Evolutionary conservation across 495 filamentous ascomycete genomes (phyloP), one percentile per base, ranked within the genome.

Genomic region (Neurospora sublineolata): DNA sequence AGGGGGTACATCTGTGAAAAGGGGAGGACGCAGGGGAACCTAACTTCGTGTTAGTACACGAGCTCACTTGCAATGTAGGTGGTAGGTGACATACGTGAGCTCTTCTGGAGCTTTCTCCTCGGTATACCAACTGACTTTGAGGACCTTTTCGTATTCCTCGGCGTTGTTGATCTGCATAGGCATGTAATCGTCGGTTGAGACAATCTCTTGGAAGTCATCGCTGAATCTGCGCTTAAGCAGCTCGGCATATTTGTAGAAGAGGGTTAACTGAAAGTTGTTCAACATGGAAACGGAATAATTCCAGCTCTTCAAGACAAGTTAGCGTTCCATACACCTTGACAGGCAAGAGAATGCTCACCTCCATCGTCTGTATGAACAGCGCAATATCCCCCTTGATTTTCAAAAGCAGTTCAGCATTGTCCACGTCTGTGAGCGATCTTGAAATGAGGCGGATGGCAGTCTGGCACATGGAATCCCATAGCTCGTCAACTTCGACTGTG

Each of bases 1-100:
- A 97, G 85, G 5, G 94, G 94, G 79, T 98, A 99, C 95, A 99
- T 98, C 72, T 97, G 94, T 42, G 94, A 97, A 79, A 99, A 99
- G 14, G 95, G 95, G 16, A 99, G 83, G 69, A 97, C 91, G 78
- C 90, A 94, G 4, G 95, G 96, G 77, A 94, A 97, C 3, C 93
- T 94, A 72, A 2, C 46, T 14, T 69, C 33, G 14, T 36, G 70
- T 77, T 58, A 77, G 73, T 27, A 46, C 3, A 37, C 38, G 23
- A 44, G 30, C 2, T 36, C 52, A 64, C 2, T 33, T 39, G 9
- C 11, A 38, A 0, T 11, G n/a, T 9, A 14, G 38, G n/a, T 37
- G 36, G 38, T 14, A 64, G 52, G 36, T 64, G 40, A 86, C 89
- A 73, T 86, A 94, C 89, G 85, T 87, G 75, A 96, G 86, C 72